Base-by-base conservation (phyloP, 2,329 filamentous ascomycete genomes). In the Trichoderma sp. region DNA sequence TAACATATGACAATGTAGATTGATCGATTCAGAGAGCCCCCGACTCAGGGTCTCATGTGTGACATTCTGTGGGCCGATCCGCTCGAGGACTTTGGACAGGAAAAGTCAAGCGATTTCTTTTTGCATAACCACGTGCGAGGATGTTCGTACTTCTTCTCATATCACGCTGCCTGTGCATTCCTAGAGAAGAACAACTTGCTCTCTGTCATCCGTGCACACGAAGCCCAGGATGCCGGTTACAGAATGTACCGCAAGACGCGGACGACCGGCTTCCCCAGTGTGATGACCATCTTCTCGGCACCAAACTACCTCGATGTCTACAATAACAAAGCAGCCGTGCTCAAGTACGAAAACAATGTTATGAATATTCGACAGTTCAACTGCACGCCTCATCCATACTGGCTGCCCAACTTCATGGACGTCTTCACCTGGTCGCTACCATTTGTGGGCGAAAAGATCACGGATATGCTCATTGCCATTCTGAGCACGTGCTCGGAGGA, bases 351-450 rank as follows among this genome's bases (percentile, higher is more conserved):
- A 85, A 99, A 99, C 84, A 99, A 99, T 79, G 96, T 99, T 73
- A 99, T 99, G 96, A 99, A 99, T 86, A 99, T 99, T 80, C 90
- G 96, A 72, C 96, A 99, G 83, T 99, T 99, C 86, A 99, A 99
- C 87, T 99, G 95, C 88, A 98, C 96, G 26, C 96, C 96, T 39
- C 96, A 99, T 82, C 96, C 96, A 7, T 99, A 99, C 86, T 99
- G 96, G 96, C 89, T 99, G 63, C 96, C 96, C 70, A 99, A 99
- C 85, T 99, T 99, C 81, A 99, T 99, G 96, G 96, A 99, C 79
- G 96, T 99, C 74, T 99, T 99, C 81, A 99, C 96, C n/a, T 99
- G 96, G 96, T 99, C 96, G 39, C 87, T 99, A 73, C 96, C 96
- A 0, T 99, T 99, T 83, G 96, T 99, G 28, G 95, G 96, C 74